Evolutionary conservation across 2,329 filamentous ascomycete genomes (phyloP).

Genomic region (Fusarium armeniacum): DNA sequence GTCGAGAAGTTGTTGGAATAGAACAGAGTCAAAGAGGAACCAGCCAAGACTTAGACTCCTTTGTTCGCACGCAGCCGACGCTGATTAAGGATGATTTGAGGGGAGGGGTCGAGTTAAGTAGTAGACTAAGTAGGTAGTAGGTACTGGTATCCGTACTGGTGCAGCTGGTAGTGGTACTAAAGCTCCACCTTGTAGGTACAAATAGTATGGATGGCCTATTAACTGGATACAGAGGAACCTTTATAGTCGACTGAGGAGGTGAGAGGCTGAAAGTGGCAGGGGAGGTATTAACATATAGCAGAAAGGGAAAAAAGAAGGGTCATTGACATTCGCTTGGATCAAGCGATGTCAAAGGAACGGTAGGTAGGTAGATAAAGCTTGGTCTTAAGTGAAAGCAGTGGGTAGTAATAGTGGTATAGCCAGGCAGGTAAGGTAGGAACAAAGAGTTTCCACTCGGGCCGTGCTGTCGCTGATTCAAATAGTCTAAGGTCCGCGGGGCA

Average conservation of each 20-base stretch:
- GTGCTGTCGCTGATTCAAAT: conserved; percentile 45
- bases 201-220: conserved; percentile 34
- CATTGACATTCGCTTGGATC: conserved; percentile 19
- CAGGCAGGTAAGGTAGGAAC: conserved; percentile 19
- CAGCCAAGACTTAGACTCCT: conserved; percentile 44
- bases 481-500: conserved; percentile 44
- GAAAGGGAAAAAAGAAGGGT: conserved; percentile 22
- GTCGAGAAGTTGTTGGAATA: conserved; percentile 31
- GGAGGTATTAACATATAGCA: conserved; percentile 9
- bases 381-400: background rate
- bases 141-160: conserved; percentile 1
- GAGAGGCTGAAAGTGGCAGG: conserved; percentile 17
- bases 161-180: background rate
- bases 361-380: conserved; percentile 13
- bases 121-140: conserved; percentile 3
- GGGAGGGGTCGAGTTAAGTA: conserved; percentile 24
- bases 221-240: conserved; percentile 22
- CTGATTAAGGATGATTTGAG: conserved; percentile 45
- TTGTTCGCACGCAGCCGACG: conserved; percentile 40
- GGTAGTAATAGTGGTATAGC: conserved; percentile 3
- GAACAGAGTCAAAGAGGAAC: conserved; percentile 39
- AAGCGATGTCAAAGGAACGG: conserved; percentile 21
- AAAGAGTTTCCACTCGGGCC: conserved; percentile 49
- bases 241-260: conserved; percentile 23
- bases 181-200: conserved; percentile 42